These are phyloP conservation scores for Cyclotella cryptica DNA, from an alignment of 108 stramenopile genomes.

Conservation along the genomic window DNA sequence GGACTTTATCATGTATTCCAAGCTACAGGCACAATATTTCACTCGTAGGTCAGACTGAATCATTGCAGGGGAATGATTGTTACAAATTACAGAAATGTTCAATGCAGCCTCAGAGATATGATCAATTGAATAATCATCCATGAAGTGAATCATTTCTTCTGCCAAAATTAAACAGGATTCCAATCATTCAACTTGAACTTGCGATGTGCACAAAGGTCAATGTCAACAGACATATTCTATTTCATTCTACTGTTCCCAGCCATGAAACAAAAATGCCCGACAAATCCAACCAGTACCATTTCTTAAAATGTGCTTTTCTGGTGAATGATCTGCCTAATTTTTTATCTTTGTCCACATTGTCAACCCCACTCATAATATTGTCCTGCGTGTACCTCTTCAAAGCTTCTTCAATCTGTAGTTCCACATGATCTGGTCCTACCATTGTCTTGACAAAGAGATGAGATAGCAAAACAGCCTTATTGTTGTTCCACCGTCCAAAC, in stretches of 20 bases:
- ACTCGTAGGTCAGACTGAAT: not conserved
- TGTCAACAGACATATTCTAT: not conserved
- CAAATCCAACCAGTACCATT: not conserved
- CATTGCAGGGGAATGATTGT: too few relatives aligned
- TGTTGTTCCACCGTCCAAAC: too few relatives aligned
- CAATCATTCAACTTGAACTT: not conserved
- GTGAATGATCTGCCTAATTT: not conserved
- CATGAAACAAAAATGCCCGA: not conserved
- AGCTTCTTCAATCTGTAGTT: not conserved
- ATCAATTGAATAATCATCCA: not conserved
- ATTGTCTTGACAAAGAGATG: too few relatives aligned
- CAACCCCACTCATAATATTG: not conserved
- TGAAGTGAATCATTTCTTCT: not conserved
- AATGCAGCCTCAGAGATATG: not conserved
- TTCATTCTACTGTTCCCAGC: not conserved
- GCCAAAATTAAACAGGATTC: not conserved
- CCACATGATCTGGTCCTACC: too few relatives aligned
- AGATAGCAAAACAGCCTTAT: too few relatives aligned
- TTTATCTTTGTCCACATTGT: not conserved
- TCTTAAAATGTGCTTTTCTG: not conserved
- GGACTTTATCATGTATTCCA: too few relatives aligned
- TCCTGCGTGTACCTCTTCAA: not conserved
- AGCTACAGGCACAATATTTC: not conserved
- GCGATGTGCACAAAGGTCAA: not conserved
- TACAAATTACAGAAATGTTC: not conserved